These are phyloP conservation scores for Talaromyces proteolyticus DNA, from an alignment of 495 filamentous ascomycete genomes.

Conservation along the genomic window DNA sequence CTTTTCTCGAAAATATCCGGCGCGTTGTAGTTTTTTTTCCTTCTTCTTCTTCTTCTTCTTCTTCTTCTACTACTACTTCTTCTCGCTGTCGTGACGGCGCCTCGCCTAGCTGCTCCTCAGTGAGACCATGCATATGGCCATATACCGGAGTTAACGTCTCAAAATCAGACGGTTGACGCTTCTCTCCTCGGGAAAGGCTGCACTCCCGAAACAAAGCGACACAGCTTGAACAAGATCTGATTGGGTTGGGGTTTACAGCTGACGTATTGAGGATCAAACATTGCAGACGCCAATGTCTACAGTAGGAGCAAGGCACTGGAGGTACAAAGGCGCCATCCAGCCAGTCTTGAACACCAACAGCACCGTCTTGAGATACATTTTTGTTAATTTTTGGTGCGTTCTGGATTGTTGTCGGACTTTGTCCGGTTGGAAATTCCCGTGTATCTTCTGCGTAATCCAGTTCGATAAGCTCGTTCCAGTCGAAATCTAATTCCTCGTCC, in stretches of 20 bases:
- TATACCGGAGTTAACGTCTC: slow-evolving; percentile 39
- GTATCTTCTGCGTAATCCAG: not conserved
- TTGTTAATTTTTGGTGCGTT: not conserved
- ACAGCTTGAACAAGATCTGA: slow-evolving; percentile 67
- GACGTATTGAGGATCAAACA: slow-evolving; percentile 41
- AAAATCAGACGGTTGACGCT: slow-evolving; percentile 36
- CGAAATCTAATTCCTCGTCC: not conserved
- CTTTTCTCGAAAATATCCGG: not conserved
- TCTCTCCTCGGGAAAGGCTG: slow-evolving; percentile 51
- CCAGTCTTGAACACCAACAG: slow-evolving; percentile 32
- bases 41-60: not conserved
- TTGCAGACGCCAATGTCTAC: slow-evolving; percentile 33
- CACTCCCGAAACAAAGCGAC: slow-evolving; percentile 68
- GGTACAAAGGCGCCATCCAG: slow-evolving; percentile 38
- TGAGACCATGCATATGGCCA: slow-evolving; percentile 33
- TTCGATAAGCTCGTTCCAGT: not conserved
- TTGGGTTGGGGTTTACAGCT: slow-evolving; percentile 44
- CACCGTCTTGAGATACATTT: no score
- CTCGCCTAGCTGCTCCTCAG: slow-evolving; percentile 30
- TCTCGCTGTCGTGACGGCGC: no score
- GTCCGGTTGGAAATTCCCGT: no score
- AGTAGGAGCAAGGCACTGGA: slow-evolving; percentile 33
- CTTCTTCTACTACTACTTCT: not conserved
- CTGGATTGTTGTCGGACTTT: no score
- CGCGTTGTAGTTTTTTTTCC: slow-evolving; percentile 12